Conservation (phyloP, 73 alveolate species). For the Paramecium sonneborni region DNA sequence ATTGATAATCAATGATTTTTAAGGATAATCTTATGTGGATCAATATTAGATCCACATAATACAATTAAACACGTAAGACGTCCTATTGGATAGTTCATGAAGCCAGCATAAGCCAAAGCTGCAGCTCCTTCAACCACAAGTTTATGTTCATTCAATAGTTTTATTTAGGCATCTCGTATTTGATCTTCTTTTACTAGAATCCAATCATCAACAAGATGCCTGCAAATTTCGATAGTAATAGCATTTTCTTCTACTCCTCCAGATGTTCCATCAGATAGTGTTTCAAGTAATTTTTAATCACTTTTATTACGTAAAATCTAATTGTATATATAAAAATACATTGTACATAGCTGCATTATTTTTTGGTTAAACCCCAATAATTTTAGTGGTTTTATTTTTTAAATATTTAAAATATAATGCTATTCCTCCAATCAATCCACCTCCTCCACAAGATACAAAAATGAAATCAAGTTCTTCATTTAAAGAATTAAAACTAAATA, state of each 20-base stretch:
- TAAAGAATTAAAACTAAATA: neutral
- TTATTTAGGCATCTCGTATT: neutral
- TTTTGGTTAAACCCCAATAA: constrained; percentile 10
- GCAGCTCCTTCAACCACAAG: constrained; percentile 34
- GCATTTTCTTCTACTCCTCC: constrained; percentile 48
- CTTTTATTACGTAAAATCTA: neutral
- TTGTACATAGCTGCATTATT: constrained; percentile 28
- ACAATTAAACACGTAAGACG: neutral
- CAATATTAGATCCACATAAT: constrained; percentile 45
- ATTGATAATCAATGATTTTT: neutral
- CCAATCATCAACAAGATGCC: constrained; percentile 1
- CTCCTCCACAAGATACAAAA: constrained; percentile 29
- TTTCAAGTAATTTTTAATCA: neutral
- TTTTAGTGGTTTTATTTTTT: neutral
- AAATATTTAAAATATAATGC: neutral
- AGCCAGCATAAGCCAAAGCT: constrained; percentile 47
- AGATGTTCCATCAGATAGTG: constrained; percentile 20
- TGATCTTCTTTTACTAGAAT: neutral
- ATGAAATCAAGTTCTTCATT: neutral
- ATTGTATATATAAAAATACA: neutral
- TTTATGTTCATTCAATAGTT: constrained; percentile 12
- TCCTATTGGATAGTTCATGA: neutral
- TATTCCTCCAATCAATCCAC: constrained; percentile 35
- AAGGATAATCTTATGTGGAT: neutral
- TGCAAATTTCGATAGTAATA: constrained; percentile 7